These are phyloP conservation scores for Aristolochia fimbriata DNA, from an alignment of 164 flowering plant species.

Conservation along the genomic window DNA sequence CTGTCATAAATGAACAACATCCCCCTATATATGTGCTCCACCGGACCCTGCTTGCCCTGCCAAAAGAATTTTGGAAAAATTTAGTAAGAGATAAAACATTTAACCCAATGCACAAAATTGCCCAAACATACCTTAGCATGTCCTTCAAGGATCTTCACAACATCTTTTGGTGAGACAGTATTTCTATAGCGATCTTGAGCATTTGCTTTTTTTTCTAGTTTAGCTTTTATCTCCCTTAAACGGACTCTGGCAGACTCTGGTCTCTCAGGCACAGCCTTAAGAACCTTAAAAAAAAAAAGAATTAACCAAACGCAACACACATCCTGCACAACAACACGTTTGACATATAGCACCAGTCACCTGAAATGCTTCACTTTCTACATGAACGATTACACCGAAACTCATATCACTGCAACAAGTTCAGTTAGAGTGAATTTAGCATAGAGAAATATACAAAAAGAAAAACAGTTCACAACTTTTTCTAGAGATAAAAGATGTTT, in stretches of 20 bases:
- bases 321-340: not conserved
- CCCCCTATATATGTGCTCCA: constrained; percentile 82
- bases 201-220: constrained; percentile 54
- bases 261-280: constrained; percentile 88
- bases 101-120: no score
- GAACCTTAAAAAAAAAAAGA: constrained; percentile 38
- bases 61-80: not conserved
- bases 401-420: constrained; percentile 58
- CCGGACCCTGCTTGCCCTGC: constrained; percentile 97
- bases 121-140: constrained; percentile 57
- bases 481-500: no score
- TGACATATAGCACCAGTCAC: constrained; percentile 22
- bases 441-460: not conserved
- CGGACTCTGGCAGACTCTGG: constrained; percentile 79
- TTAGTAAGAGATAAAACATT: no score
- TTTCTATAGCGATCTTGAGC: constrained; percentile 68
- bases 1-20: constrained; percentile 78
- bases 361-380: constrained; percentile 98
- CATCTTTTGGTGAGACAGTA: constrained; percentile 67
- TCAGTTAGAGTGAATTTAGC: not conserved
- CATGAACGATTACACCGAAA: constrained; percentile 93
- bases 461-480: not conserved
- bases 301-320: not conserved
- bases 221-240: constrained; percentile 83
- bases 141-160: constrained; percentile 79